phyloP scores from a whole-genome alignment of 2,329 filamentous ascomycete genomes.

The Cercospora sojina region DNA sequence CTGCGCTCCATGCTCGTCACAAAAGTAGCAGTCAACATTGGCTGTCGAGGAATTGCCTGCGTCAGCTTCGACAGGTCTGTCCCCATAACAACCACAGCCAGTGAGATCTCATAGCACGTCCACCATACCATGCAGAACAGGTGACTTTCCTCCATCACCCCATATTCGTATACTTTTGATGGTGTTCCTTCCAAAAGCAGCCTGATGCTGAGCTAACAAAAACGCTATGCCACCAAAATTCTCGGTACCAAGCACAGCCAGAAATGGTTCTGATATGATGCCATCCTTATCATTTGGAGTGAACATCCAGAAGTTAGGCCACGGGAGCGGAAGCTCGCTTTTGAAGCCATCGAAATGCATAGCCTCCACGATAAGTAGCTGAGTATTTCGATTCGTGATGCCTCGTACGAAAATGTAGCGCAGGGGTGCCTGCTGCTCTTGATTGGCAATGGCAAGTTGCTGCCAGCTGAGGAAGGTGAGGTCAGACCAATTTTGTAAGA shows the following conservation, averaged over 20 bases:
- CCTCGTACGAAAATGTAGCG: conserved; percentile 7
- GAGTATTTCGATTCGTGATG: conserved; percentile 7
- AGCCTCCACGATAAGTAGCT: conserved; percentile 4
- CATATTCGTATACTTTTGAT: conserved; percentile 9
- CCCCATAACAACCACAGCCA: background rate
- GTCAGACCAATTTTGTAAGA: conserved; percentile 9
- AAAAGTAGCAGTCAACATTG: background rate
- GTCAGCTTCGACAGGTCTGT: background rate
- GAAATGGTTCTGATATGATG: background rate
- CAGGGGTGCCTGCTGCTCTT: background rate
- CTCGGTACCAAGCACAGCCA: conserved; percentile 2
- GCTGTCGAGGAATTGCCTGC: background rate
- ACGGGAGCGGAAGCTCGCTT: background rate
- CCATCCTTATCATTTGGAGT: background rate
- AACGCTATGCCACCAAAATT: conserved; percentile 10
- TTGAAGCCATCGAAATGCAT: conserved; percentile 5
- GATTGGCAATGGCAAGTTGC: background rate
- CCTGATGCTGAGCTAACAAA: conserved; percentile 11
- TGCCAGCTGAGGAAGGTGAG: conserved; percentile 9
- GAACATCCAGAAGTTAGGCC: conserved; percentile 11
- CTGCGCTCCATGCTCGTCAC: background rate
- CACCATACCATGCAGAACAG: conserved; percentile 10
- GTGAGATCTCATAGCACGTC: background rate
- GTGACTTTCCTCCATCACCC: conserved; percentile 1
- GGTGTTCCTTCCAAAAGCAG: background rate